Evolutionary conservation across 441 rosid species (phyloP).

Genomic region (Cnidoscolus chayamansa): DNA sequence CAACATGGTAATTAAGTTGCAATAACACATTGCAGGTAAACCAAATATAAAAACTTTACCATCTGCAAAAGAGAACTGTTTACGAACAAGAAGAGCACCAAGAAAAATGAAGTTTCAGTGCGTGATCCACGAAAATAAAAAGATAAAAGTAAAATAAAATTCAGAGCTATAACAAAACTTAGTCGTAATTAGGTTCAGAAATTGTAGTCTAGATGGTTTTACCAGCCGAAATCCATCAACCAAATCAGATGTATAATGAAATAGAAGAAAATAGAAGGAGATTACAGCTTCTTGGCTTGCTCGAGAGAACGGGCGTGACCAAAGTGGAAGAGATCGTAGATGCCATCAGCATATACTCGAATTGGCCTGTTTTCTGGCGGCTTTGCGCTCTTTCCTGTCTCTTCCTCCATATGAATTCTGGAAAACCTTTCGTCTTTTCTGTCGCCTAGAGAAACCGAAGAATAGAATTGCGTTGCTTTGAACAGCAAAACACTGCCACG

Average conservation of each 20-base stretch:
- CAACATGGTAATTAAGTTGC: neutral
- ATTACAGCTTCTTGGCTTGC: conserved; percentile 80
- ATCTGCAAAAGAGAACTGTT: too few species aligned
- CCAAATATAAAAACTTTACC: neutral
- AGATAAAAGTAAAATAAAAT: too few species aligned
- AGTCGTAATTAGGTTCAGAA: too few species aligned
- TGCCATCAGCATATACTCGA: conserved; percentile 87
- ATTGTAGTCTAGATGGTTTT: too few species aligned
- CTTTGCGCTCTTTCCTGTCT: neutral
- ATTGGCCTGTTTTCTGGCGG: conserved; percentile 32
- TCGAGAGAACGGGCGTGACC: conserved; percentile 94
- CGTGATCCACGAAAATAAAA: too few species aligned
- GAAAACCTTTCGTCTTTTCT: too few species aligned
- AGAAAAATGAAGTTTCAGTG: too few species aligned
- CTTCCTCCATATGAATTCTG: conserved; percentile 7
- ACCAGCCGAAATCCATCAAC: too few species aligned
- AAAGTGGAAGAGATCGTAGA: conserved; percentile 92
- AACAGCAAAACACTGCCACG: too few species aligned
- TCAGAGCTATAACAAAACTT: too few species aligned
- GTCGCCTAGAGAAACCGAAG: too few species aligned
- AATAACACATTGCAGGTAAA: neutral
- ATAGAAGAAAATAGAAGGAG: neutral
- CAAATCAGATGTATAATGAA: neutral
- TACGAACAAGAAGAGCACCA: neutral
- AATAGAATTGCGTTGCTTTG: too few species aligned